Conservation (phyloP, 2,329 filamentous ascomycete genomes). For the Bipolaris bicolor region DNA sequence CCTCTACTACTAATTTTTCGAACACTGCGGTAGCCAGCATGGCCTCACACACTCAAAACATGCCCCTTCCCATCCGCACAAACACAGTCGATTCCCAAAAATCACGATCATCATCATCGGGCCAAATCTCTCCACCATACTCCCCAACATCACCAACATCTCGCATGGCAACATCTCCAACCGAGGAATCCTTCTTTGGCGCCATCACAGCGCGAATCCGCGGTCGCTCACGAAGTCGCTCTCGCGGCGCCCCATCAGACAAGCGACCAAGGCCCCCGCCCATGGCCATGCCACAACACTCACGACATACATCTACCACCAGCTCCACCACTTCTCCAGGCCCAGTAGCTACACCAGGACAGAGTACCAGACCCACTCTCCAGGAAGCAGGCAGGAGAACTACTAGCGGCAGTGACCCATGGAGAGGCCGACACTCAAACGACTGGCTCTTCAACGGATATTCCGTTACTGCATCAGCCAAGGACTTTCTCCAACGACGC, state of each 20-base stretch:
- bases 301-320: conserved; percentile 13
- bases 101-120: conserved; percentile 34
- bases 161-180: conserved; percentile 28
- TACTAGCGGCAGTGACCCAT: conserved; percentile 44
- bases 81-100: conserved; percentile 38
- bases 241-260: conserved; percentile 29
- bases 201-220: conserved; percentile 44
- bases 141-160: conserved; percentile 33
- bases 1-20: background rate
- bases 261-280: conserved; percentile 41
- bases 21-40: conserved; percentile 17
- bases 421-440: conserved; percentile 48
- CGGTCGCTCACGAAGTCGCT: conserved; percentile 44
- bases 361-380: conserved; percentile 30
- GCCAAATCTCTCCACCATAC: conserved; percentile 29
- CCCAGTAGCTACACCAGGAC: conserved; percentile 20
- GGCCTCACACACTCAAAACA: conserved; percentile 36
- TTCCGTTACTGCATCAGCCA: conserved; percentile 46
- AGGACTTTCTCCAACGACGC: conserved; percentile 35
- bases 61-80: conserved; percentile 40
- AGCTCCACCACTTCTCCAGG: conserved; percentile 18
- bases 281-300: conserved; percentile 32
- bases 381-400: conserved; percentile 33
- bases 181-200: conserved; percentile 45
- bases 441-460: conserved; percentile 49